Conservation (phyloP, 768 basidiomycete species). For the Kwoniella heveanensis region DNA sequence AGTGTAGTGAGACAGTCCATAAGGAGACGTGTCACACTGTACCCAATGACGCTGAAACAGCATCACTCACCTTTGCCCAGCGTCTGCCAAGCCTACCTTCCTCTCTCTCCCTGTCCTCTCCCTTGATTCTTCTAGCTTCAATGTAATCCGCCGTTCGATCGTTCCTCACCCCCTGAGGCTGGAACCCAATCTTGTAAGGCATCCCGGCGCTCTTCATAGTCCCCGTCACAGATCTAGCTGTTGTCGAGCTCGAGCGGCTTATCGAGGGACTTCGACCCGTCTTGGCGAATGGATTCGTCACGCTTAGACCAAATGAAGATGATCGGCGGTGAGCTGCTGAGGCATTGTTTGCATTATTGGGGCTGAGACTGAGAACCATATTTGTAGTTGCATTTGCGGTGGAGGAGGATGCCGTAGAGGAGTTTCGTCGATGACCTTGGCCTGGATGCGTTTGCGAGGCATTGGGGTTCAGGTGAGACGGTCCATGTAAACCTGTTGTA, state of each 20-base stretch:
- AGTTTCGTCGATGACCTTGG: conserved; percentile 12
- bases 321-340: conserved; percentile 6
- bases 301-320: conserved; percentile 18
- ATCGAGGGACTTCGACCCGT: conserved; percentile 9
- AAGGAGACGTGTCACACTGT: no score
- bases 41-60: no score
- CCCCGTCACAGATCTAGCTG: conserved; percentile 10
- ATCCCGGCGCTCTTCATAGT: conserved; percentile 36
- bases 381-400: neutral
- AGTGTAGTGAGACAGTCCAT: no score
- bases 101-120: conserved; percentile 68
- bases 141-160: conserved; percentile 81
- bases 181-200: conserved; percentile 84
- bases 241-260: conserved; percentile 36
- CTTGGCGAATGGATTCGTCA: neutral
- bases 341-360: neutral
- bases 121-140: conserved; percentile 53
- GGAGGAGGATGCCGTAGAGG: conserved; percentile 11
- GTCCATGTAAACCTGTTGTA: conserved; percentile 27
- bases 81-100: conserved; percentile 80
- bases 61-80: conserved; percentile 75
- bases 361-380: neutral
- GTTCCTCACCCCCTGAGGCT: conserved; percentile 81
- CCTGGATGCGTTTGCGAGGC: conserved; percentile 7
- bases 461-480: conserved; percentile 35